phyloP scores from a whole-genome alignment of 306 rosid species.

The Gastrolobium bilobum region DNA sequence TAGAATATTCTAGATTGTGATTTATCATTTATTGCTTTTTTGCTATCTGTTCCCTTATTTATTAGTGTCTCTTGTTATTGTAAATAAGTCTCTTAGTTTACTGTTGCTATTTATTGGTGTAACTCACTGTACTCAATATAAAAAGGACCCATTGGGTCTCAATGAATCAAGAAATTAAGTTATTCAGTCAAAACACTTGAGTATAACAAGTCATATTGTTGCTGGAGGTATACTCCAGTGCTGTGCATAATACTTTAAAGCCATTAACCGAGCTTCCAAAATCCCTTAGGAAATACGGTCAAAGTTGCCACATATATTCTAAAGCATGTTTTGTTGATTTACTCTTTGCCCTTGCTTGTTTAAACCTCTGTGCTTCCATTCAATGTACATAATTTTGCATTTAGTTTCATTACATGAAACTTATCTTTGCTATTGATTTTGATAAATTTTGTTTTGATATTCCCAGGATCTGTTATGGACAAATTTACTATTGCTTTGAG shows the following conservation, averaged over 20 bases:
- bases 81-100: too few relatives aligned
- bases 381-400: conserved; percentile 24
- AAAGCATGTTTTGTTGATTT: conserved; percentile 35
- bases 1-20: too few relatives aligned
- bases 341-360: conserved; percentile 25
- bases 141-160: too few relatives aligned
- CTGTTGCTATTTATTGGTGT: too few relatives aligned
- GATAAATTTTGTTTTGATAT: conserved; percentile 41
- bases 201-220: conserved; percentile 22
- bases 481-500: conserved; percentile 90
- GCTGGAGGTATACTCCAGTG: conserved; percentile 24
- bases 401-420: conserved; percentile 24
- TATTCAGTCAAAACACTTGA: too few relatives aligned
- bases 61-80: too few relatives aligned
- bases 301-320: conserved; percentile 40
- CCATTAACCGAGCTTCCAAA: conserved; percentile 19
- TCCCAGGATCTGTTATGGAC: conserved; percentile 86
- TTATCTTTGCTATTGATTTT: conserved; percentile 33
- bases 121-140: too few relatives aligned
- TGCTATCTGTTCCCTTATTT: too few relatives aligned
- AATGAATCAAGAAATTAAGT: too few relatives aligned
- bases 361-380: conserved; percentile 26
- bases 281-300: conserved; percentile 35
- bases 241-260: conserved; percentile 26
- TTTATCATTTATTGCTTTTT: too few relatives aligned